phyloP scores from a whole-genome alignment of 805 yeast genomes.

The Teunomyces cretensis region DNA sequence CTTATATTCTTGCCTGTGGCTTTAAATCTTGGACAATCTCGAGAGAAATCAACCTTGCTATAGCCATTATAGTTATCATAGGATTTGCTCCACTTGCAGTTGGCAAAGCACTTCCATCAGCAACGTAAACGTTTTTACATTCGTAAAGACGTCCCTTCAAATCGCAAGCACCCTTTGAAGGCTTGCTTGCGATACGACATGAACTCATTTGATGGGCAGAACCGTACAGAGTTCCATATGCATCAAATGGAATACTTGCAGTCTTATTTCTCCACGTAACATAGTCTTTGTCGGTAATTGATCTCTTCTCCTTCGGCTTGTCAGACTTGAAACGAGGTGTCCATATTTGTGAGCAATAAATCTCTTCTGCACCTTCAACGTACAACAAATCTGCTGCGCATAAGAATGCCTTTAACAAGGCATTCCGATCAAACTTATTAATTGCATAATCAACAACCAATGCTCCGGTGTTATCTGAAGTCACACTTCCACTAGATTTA shows the following conservation, averaged over 20 bases:
- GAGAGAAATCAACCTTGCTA: constrained; percentile 20
- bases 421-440: constrained; percentile 40
- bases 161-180: constrained; percentile 25
- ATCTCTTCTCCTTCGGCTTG: constrained; percentile 37
- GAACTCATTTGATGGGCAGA: constrained; percentile 31
- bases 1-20: constrained; percentile 5
- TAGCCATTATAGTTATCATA: constrained; percentile 26
- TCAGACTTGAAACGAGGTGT: constrained; percentile 37
- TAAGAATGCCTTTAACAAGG: constrained; percentile 37
- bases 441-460: constrained; percentile 39
- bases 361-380: constrained; percentile 48
- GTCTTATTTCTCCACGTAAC: constrained; percentile 33
- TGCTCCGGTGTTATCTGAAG: constrained; percentile 33
- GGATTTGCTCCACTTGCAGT: constrained; percentile 30
- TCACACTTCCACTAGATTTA: constrained; percentile 39
- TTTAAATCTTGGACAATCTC: constrained; percentile 19
- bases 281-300: constrained; percentile 44
- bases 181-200: constrained; percentile 26
- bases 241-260: constrained; percentile 24
- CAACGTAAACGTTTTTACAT: constrained; percentile 26
- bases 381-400: constrained; percentile 45
- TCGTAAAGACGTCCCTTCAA: constrained; percentile 23
- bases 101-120: constrained; percentile 31
- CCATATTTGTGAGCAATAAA: constrained; percentile 32
- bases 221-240: constrained; percentile 29